These are phyloP conservation scores for Gentiana straminea DNA, from an alignment of 257 asterid species.

Conservation along the genomic window DNA sequence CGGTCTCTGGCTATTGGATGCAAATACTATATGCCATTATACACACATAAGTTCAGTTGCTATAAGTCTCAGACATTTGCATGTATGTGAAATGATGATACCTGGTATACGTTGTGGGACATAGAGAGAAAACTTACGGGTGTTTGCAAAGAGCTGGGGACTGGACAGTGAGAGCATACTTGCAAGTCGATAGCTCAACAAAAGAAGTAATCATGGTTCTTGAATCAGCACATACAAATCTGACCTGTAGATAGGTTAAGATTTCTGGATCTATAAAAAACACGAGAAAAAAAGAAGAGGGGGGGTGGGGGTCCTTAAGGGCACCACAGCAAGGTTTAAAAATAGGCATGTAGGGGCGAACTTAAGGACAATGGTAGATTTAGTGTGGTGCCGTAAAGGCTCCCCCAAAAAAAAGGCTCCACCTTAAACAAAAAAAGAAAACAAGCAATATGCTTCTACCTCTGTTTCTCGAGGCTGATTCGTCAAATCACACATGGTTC, in stretches of 20 bases:
- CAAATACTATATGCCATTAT: too few relatives aligned
- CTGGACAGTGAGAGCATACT: slow-evolving; percentile 91
- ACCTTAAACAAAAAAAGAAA: slow-evolving; percentile 2
- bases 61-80: too few relatives aligned
- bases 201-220: slow-evolving; percentile 91
- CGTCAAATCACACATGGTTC: slow-evolving; percentile 86
- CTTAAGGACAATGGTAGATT: too few relatives aligned
- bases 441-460: slow-evolving; percentile 26
- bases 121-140: slow-evolving; percentile 55
- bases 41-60: too few relatives aligned
- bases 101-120: neutral
- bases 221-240: slow-evolving; percentile 91
- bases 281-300: slow-evolving; percentile 2
- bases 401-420: neutral
- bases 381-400: too few relatives aligned
- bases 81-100: too few relatives aligned
- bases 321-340: too few relatives aligned
- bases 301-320: neutral
- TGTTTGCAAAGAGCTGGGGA: slow-evolving; percentile 94
- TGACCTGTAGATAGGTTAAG: slow-evolving; percentile 50
- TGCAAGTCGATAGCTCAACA: slow-evolving; percentile 94
- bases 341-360: too few relatives aligned
- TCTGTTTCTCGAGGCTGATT: slow-evolving; percentile 91
- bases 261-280: slow-evolving; percentile 9
- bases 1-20: too few relatives aligned